Percentiles rank a stretch among this genome's conserved stretches.
Evolutionary conservation across 345 rosid genomes (phyloP).

Genomic region (Durio zibethinus): DNA sequence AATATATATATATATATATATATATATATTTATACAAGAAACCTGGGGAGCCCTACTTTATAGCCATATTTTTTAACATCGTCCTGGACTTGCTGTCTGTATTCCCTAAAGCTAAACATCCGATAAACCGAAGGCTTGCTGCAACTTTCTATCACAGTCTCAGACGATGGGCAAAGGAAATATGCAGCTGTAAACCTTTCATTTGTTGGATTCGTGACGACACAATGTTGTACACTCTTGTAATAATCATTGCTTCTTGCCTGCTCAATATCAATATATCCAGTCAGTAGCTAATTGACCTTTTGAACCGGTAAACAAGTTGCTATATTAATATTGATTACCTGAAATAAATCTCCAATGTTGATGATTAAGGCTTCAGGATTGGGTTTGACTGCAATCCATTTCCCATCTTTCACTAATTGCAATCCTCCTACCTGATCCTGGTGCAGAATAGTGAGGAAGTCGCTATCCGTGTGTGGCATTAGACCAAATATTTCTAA

Average conservation of each 20-base stretch:
- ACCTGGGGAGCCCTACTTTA: constrained; percentile 84
- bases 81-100: constrained; percentile 66
- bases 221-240: constrained; percentile 83
- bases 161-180: constrained; percentile 82
- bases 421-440: constrained; percentile 94
- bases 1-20: too few relatives aligned
- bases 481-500: constrained; percentile 57
- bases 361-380: constrained; percentile 76
- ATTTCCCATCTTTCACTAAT: constrained; percentile 66
- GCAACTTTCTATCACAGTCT: constrained; percentile 56
- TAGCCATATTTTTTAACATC: constrained; percentile 72
- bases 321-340: constrained; percentile 11
- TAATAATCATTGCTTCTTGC: constrained; percentile 94
- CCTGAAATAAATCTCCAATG: constrained; percentile 95
- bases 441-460: constrained; percentile 83
- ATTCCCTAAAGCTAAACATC: constrained; percentile 72
- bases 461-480: constrained; percentile 97
- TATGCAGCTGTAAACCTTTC: constrained; percentile 91
- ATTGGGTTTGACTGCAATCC: constrained; percentile 71
- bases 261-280: constrained; percentile 27
- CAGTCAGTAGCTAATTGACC: neutral
- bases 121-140: constrained; percentile 46
- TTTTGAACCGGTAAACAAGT: neutral
- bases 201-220: constrained; percentile 56
- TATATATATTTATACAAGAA: constrained; percentile 48